phyloP scores from a whole-genome alignment of 2,329 filamentous ascomycete species.

The Colletotrichum tofieldiae region DNA sequence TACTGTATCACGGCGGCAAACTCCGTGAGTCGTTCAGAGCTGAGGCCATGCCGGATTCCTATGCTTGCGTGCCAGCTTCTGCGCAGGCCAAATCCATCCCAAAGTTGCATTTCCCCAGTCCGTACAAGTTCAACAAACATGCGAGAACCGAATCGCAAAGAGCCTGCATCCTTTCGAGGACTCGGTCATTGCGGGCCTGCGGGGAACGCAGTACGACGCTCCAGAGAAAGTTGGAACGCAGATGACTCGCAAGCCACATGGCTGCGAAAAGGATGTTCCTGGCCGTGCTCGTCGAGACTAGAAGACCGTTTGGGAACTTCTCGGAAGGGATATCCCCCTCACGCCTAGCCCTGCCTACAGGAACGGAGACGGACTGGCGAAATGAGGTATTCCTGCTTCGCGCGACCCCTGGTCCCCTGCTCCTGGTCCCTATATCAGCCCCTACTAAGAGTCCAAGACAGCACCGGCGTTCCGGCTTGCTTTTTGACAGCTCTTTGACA shows the following conservation, averaged over 20 bases:
- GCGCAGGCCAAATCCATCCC: not conserved
- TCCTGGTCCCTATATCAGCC: constrained; percentile 16
- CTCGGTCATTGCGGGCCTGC: constrained; percentile 22
- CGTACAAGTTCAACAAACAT: not conserved
- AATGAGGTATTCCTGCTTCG: constrained; percentile 25
- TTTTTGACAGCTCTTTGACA: constrained; percentile 35
- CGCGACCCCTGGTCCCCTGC: not conserved
- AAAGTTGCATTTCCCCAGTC: not conserved
- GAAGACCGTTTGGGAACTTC: constrained; percentile 21
- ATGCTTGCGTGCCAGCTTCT: constrained; percentile 5
- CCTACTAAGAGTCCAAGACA: constrained; percentile 1
- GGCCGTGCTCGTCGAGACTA: constrained; percentile 10
- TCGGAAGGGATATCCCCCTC: constrained; percentile 11
- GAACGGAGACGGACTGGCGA: constrained; percentile 23
- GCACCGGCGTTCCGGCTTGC: constrained; percentile 26
- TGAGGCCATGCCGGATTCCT: constrained; percentile 1
- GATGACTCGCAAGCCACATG: constrained; percentile 43
- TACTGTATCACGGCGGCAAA: constrained; percentile 18
- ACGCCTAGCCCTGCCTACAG: constrained; percentile 33
- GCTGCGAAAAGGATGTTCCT: constrained; percentile 24
- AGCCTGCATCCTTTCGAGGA: constrained; percentile 18
- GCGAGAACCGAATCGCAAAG: constrained; percentile 22
- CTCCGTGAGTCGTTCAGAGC: constrained; percentile 2
- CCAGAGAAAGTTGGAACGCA: not conserved
- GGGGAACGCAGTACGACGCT: constrained; percentile 30